Conservation (phyloP, 2,329 filamentous ascomycete species). For the Pseudopithomyces maydicus region DNA sequence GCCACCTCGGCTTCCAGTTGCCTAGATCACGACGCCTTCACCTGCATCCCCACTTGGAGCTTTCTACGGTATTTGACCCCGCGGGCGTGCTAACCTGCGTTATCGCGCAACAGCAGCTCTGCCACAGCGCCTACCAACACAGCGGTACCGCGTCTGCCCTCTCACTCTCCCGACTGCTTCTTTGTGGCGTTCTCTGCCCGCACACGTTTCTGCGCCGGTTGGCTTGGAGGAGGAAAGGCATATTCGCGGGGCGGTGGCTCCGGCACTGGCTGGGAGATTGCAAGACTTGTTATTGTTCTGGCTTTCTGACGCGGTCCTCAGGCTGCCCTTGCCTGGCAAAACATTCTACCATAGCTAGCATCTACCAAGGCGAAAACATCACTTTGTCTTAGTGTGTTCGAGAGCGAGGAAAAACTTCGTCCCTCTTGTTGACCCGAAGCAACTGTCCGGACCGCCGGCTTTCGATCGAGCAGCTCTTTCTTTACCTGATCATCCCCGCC, state of each 20-base stretch:
- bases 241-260: constrained; percentile 32
- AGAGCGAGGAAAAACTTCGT: constrained; percentile 49
- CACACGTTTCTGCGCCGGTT: constrained; percentile 22
- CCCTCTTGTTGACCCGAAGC: constrained; percentile 39
- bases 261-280: constrained; percentile 39
- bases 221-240: constrained; percentile 37
- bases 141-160: not conserved
- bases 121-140: not conserved
- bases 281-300: constrained; percentile 40
- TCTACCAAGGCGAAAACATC: constrained; percentile 47
- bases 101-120: constrained; percentile 1
- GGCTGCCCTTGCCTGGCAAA: constrained; percentile 38
- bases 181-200: constrained; percentile 19
- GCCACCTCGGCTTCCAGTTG: constrained; percentile 1
- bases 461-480: constrained; percentile 27
- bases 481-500: constrained; percentile 22
- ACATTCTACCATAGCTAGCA: constrained; percentile 52
- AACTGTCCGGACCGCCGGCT: constrained; percentile 29
- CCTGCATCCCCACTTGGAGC: not conserved
- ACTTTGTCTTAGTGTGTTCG: constrained; percentile 45
- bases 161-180: not conserved
- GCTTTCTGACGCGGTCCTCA: constrained; percentile 36
- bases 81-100: not conserved
- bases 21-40: not conserved
- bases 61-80: not conserved